Conservation (phyloP, 31 red algal species). For the Bonnemaisonia californica region DNA sequence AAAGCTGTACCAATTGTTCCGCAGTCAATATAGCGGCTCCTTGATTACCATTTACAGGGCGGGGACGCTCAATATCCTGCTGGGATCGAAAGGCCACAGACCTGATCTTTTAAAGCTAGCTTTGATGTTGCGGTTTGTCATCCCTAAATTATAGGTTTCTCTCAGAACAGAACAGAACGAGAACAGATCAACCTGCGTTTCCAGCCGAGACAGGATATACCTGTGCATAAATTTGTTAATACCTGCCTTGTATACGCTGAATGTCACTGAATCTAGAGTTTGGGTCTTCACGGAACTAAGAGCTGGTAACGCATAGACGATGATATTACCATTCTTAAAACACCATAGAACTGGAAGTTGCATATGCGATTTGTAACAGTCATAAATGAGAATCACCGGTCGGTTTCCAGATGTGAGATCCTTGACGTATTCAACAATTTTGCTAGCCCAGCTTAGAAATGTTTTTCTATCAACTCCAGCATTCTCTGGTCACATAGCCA, state of each 20-base stretch:
- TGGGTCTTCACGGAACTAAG: constrained; percentile 55
- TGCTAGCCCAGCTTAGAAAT: too few relatives aligned
- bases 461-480: too few relatives aligned
- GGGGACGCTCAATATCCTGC: constrained; percentile 1
- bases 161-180: constrained; percentile 14
- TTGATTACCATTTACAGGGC: not conserved
- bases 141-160: constrained; percentile 19
- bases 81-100: constrained; percentile 21
- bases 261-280: constrained; percentile 40
- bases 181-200: constrained; percentile 16
- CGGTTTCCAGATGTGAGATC: too few relatives aligned
- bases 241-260: constrained; percentile 26
- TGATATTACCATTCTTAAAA: constrained; percentile 33
- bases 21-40: constrained; percentile 4
- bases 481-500: too few relatives aligned
- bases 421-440: too few relatives aligned
- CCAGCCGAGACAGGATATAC: not conserved
- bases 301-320: constrained; percentile 36
- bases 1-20: constrained; percentile 11
- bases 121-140: constrained; percentile 29
- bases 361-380: constrained; percentile 41
- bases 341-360: constrained; percentile 27
- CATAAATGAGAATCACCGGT: constrained; percentile 48
- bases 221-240: constrained; percentile 14
- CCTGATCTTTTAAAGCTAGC: constrained; percentile 34